Conservation (phyloP, 2,329 filamentous ascomycete species). For the Apiospora hydei region DNA sequence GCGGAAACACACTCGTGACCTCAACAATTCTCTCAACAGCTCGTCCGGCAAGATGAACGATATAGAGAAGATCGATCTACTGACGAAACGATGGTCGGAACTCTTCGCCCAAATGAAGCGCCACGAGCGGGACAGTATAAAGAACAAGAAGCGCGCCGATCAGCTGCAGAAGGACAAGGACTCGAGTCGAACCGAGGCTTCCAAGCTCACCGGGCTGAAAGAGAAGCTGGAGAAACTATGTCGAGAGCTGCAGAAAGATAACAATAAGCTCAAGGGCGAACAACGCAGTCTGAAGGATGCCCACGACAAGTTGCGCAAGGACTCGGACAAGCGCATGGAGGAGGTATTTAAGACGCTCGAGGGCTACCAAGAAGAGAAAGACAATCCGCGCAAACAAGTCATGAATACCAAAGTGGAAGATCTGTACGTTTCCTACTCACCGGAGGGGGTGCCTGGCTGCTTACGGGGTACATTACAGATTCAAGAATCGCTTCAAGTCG, state of each 20-base stretch:
- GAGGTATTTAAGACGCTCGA: conserved; percentile 84
- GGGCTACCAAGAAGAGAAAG: conserved; percentile 86
- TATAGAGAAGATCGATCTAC: conserved; percentile 86
- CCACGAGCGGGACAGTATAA: conserved; percentile 90
- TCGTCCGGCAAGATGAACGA: conserved; percentile 92
- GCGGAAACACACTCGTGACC: conserved; percentile 61
- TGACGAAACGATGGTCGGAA: conserved; percentile 91
- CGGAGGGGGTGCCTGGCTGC: not conserved
- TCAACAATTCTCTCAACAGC: conserved; percentile 79
- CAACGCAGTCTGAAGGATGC: conserved; percentile 90
- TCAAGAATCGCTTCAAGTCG: conserved; percentile 89
- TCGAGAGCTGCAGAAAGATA: conserved; percentile 92
- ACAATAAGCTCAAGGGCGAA: conserved; percentile 98
- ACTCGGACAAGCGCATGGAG: conserved; percentile 86
- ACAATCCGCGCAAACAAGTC: conserved; percentile 79
- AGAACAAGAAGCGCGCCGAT: conserved; percentile 95
- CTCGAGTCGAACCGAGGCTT: conserved; percentile 83
- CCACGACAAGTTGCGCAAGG: conserved; percentile 81
- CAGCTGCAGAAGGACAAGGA: conserved; percentile 97
- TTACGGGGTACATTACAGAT: conserved; percentile 58
- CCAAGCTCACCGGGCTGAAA: conserved; percentile 88
- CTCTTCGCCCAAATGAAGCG: conserved; percentile 95
- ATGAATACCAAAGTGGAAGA: conserved; percentile 90
- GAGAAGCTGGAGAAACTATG: conserved; percentile 98
- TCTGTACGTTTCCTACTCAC: conserved; percentile 63